A percentile compares a stretch with the other conserved stretches of the same genome.
phyloP scores from a whole-genome alignment of 2,329 filamentous ascomycete species.

The Exophiala phaeomuriformis region DNA sequence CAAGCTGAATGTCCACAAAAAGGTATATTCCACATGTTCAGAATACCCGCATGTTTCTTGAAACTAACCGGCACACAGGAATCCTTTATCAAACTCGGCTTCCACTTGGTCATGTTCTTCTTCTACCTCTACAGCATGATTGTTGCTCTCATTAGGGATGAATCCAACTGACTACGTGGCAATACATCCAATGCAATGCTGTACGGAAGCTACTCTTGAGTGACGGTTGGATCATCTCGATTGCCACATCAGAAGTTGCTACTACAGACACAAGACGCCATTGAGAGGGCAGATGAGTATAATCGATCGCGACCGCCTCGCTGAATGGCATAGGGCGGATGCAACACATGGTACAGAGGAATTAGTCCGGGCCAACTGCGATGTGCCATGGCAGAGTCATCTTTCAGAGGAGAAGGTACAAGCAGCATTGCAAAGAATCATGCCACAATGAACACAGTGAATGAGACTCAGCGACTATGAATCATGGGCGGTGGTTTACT shows the following conservation, averaged over 20 bases:
- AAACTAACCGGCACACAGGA: constrained; percentile 52
- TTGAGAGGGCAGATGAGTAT: background rate
- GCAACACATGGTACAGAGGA: background rate
- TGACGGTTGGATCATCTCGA: background rate
- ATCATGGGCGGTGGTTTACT: too few relatives aligned
- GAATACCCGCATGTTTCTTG: background rate
- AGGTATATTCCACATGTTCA: constrained; percentile 48
- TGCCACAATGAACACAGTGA: background rate
- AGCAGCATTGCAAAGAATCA: background rate
- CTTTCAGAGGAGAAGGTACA: background rate
- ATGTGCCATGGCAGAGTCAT: background rate
- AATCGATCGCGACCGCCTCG: background rate
- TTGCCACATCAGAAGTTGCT: background rate
- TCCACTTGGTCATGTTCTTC: constrained; percentile 99
- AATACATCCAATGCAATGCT: constrained; percentile 37
- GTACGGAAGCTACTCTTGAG: constrained; percentile 26
- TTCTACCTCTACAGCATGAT: constrained; percentile 99
- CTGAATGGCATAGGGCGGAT: background rate
- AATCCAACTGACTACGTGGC: constrained; percentile 62
- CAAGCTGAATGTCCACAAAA: constrained; percentile 98
- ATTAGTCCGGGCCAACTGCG: background rate
- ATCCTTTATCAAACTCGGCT: constrained; percentile 97
- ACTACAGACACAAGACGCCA: background rate
- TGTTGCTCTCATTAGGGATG: constrained; percentile 91
- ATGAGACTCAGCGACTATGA: too few relatives aligned